Base-by-base conservation (phyloP, 257 asterid species). In the Penstemon davidsonii region DNA sequence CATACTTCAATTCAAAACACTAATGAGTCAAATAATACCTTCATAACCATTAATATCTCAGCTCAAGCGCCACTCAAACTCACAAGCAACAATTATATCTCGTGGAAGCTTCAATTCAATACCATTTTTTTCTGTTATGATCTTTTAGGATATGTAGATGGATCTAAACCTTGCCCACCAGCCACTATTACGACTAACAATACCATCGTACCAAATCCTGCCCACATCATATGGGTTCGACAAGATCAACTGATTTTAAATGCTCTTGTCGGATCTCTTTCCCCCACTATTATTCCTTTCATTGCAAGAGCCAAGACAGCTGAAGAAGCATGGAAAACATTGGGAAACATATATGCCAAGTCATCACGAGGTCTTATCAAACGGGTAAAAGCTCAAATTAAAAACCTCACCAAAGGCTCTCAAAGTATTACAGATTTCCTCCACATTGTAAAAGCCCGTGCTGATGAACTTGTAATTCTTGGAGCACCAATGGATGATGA, bases 291-390 rank as follows among this genome's bases (percentile, higher is more conserved):
- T 3, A 37, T 18, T 33, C 39, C 25, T 4, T 63, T 38, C 45
- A 19, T 61, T 9, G 5, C 51, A 2, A 37, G n/a, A 41, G 36
- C 53, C 53, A 41, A 42, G 4, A 40, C 66, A 11, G n/a, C 54
- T 1, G 18, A 18, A 49, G 61, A 73, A 1, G 33, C 47, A 0
- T 73, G 56, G 63, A 5, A 58, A 1, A 39, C 13, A 0, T 68
- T 66, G 6, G 43, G 50, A n/a, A n/a, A 66, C 15, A 57, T 62
- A 0, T 73, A 46, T 56, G 72, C 62, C 6, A 46, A 19, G 5
- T 47, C 73, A 4, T 65, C 4, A 4, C n/a, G 50, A 6, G 69
- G 64, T 2, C 74, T 67, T 10, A 53, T 61, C 13, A 74, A 74
- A 25, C 41, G 68, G 37, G 37, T 68, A 54, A 68, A 68, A 39